Evolutionary conservation across 805 yeast genomes (phyloP).

Genomic region (Barnettozyma californica): DNA sequence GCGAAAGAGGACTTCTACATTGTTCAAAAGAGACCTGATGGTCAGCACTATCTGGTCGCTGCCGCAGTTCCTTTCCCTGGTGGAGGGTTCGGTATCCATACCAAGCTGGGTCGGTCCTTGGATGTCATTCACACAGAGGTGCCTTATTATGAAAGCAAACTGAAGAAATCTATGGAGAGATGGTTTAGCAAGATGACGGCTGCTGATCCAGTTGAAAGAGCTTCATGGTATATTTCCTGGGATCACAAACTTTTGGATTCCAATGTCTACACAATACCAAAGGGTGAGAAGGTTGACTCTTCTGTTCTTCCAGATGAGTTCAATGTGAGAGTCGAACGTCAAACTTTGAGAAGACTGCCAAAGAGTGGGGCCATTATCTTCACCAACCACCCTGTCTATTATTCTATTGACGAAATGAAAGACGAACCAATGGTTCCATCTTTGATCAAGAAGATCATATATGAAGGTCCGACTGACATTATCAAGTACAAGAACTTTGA

Average conservation of each 20-base stretch:
- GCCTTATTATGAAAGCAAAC: slow-evolving; percentile 62
- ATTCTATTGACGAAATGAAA: slow-evolving; percentile 74
- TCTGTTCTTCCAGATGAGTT: slow-evolving; percentile 45
- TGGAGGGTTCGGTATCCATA: slow-evolving; percentile 59
- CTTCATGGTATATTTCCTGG: slow-evolving; percentile 73
- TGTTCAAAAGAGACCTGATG: slow-evolving; percentile 51
- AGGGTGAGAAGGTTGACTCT: slow-evolving; percentile 41
- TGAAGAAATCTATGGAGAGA: slow-evolving; percentile 65
- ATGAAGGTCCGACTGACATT: slow-evolving; percentile 63
- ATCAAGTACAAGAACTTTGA: slow-evolving; percentile 60
- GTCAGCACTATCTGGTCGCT: slow-evolving; percentile 57
- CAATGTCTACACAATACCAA: slow-evolving; percentile 46
- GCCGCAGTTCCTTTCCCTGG: slow-evolving; percentile 81
- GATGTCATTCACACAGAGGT: slow-evolving; percentile 64
- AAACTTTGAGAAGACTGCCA: slow-evolving; percentile 64
- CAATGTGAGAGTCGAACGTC: slow-evolving; percentile 68
- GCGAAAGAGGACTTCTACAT: slow-evolving; percentile 74
- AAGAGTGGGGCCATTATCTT: slow-evolving; percentile 60
- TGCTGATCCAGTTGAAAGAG: slow-evolving; percentile 63
- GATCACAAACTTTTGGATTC: slow-evolving; percentile 56
- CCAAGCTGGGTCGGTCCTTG: slow-evolving; percentile 55
- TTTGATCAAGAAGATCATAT: slow-evolving; percentile 52
- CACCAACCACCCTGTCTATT: slow-evolving; percentile 75
- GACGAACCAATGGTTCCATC: slow-evolving; percentile 76
- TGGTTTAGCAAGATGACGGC: slow-evolving; percentile 64